phyloP scores from a whole-genome alignment of 495 filamentous ascomycete species.

The Aspergillus baeticus region DNA sequence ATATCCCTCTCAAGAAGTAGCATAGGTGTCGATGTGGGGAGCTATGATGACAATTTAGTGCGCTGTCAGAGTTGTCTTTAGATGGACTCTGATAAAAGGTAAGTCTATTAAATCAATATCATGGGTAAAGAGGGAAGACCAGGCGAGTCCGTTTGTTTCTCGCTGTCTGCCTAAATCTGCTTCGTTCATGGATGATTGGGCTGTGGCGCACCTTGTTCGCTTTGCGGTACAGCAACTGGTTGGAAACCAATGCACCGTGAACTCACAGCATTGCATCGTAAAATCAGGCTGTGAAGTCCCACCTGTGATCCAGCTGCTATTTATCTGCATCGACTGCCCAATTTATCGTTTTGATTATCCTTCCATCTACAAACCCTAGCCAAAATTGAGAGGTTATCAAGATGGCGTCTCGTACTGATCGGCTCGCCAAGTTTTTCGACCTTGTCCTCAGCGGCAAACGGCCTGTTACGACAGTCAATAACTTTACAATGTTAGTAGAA shows the following conservation, averaged over 20 bases:
- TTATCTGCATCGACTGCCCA: not conserved
- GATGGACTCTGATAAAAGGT: no score
- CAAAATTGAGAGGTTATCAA: not conserved
- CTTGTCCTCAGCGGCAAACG: constrained; percentile 32
- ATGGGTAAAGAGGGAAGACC: no score
- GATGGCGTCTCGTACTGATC: constrained; percentile 20
- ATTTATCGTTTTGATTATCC: not conserved
- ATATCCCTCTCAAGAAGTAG: no score
- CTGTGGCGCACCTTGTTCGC: not conserved
- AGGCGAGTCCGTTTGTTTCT: no score
- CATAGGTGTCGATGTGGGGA: no score
- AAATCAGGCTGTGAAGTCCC: not conserved
- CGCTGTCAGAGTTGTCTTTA: no score
- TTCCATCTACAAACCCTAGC: not conserved
- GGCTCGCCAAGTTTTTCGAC: constrained; percentile 32
- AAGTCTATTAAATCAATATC: no score
- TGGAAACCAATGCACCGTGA: not conserved
- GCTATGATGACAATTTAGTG: no score
- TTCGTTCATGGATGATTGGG: not conserved
- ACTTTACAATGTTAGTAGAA: constrained; percentile 61
- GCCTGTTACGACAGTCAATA: constrained; percentile 20
- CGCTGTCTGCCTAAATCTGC: no score
- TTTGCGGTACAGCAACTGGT: not conserved
- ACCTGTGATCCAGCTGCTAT: not conserved
- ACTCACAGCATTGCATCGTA: not conserved